Base-by-base conservation (phyloP, 2,329 filamentous ascomycete genomes). In the Aureobasidium sp. region DNA sequence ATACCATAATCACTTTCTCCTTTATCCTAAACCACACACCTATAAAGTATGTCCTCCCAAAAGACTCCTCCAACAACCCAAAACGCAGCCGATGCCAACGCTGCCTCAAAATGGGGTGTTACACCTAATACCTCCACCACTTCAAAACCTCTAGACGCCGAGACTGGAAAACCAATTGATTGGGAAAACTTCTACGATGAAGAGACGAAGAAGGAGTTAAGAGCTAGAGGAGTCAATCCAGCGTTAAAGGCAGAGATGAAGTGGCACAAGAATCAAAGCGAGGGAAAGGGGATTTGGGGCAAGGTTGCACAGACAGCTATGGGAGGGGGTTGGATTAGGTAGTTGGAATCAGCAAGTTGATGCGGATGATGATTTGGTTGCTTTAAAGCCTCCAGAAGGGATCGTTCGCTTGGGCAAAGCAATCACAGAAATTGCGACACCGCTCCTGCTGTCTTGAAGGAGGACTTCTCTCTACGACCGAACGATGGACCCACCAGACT, bases 231-330 rank as follows among this genome's bases (percentile, higher is more conserved):
- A 7, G 31, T 66, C 6, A 66, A 61, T 54, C 61, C 63, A 24
- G 63, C 61, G 14, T 37, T 64, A n/a, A 65, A 65, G 17, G 63
- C 64, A 8, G 65, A 67, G 37, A 65, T 63, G 61, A 62, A 64
- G 35, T 57, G 47, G 6, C 62, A 61, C 7, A 63, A 62, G 19
- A 50, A 24, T 5, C 35, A 60, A 7, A 60, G 29, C 9, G 39
- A 39, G 19, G 60, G 42, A 3, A 52, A 47, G 14, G 63, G 60
- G 4, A 60, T 67, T 35, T 64, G 63, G 64, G 60, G 35, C 8
- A 64, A 66, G 40, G 59, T 67, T 42, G 61, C 62, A 2, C 59
- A 61, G 19, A 66, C 63, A 7, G 52, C 59, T 9, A 60, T 64
- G 27, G 65, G 63, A 8, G 57, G 63, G n/a, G 64, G 65, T 2